Evolutionary conservation across 495 filamentous ascomycete species (phyloP).

Genomic region (Letharia columbiana): DNA sequence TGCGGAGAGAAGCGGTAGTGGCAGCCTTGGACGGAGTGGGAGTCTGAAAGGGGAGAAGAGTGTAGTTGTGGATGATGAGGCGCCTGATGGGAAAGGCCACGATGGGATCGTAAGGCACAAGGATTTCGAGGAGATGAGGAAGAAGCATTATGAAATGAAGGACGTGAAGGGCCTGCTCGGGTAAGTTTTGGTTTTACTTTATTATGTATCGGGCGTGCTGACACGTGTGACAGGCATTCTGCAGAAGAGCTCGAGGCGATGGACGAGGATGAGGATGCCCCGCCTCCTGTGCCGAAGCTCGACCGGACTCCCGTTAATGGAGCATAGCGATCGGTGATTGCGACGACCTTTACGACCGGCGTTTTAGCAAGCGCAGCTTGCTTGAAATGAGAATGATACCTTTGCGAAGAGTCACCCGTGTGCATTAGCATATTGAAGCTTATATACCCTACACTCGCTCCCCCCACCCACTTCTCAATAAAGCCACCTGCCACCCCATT

Average conservation of each 20-base stretch:
- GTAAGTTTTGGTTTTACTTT: conserved; percentile 35
- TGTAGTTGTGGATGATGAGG: conserved; percentile 61
- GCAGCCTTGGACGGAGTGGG: conserved; percentile 24
- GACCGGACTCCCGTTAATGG: conserved; percentile 16
- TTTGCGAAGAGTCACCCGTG: background rate
- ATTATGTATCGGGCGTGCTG: background rate
- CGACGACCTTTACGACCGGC: background rate
- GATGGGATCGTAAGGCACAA: conserved; percentile 85
- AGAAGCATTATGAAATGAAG: conserved; percentile 98
- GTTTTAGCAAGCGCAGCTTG: background rate
- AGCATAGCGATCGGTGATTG: background rate
- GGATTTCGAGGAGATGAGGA: conserved; percentile 81
- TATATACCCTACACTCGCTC: background rate
- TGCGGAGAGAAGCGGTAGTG: conserved; percentile 36
- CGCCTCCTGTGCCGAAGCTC: conserved; percentile 21
- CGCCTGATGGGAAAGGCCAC: conserved; percentile 52
- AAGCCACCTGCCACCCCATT: background rate
- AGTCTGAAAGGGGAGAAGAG: conserved; percentile 55
- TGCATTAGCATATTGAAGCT: background rate
- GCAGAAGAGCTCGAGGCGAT: conserved; percentile 43
- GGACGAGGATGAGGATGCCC: conserved; percentile 42
- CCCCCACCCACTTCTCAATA: background rate
- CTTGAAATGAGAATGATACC: background rate
- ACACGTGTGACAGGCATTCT: conserved; percentile 12
- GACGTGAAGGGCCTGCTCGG: conserved; percentile 84